Conservation (phyloP, 2,329 filamentous ascomycete genomes). For the Mollisia scopiformis region DNA sequence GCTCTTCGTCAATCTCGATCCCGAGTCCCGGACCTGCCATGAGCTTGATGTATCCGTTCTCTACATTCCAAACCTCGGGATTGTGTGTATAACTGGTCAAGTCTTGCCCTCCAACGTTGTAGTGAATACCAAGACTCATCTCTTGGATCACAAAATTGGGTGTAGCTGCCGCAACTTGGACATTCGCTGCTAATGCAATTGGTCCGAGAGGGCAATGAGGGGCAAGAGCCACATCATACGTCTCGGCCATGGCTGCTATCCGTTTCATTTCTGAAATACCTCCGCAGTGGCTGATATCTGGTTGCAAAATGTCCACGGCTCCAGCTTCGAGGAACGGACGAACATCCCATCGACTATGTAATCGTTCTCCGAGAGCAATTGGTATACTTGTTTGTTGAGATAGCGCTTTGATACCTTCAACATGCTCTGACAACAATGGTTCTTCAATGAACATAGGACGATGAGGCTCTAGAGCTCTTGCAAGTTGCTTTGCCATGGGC, state of each 20-base stretch:
- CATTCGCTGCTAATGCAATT: constrained; percentile 70
- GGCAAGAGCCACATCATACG: constrained; percentile 73
- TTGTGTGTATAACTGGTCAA: constrained; percentile 69
- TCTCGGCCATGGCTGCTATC: constrained; percentile 72
- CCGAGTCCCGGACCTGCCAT: constrained; percentile 65
- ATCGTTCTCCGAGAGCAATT: constrained; percentile 72
- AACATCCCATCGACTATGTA: constrained; percentile 75
- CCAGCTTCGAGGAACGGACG: constrained; percentile 71
- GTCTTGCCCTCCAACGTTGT: constrained; percentile 70
- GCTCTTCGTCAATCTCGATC: constrained; percentile 72
- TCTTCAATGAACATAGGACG: constrained; percentile 78
- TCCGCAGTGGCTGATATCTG: constrained; percentile 72
- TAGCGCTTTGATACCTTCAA: constrained; percentile 58
- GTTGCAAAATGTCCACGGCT: constrained; percentile 73
- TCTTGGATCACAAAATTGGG: constrained; percentile 76
- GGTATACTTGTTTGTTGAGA: constrained; percentile 60
- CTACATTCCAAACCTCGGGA: constrained; percentile 65
- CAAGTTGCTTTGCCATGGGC: constrained; percentile 81
- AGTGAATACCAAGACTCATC: constrained; percentile 81
- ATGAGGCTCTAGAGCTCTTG: constrained; percentile 66
- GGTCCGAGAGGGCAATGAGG: constrained; percentile 76
- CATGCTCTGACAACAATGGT: constrained; percentile 70
- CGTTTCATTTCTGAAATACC: constrained; percentile 73
- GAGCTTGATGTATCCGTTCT: constrained; percentile 66
- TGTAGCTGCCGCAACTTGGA: constrained; percentile 65